Conservation (phyloP, 805 yeast genomes). For the Cyberlindnera amylophila region DNA sequence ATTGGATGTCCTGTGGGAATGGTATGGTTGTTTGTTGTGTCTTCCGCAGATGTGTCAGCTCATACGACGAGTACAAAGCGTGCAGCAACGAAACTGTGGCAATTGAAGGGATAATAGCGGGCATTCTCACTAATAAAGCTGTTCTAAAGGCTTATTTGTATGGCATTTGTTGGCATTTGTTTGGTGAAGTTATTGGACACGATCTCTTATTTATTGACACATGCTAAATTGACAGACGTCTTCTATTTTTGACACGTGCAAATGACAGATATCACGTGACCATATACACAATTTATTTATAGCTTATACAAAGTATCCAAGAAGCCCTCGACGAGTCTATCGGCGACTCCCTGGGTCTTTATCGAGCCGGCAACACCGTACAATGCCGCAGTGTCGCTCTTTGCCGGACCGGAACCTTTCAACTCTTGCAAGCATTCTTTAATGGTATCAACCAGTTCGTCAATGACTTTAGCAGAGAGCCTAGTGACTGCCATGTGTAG, state of each 20-base stretch:
- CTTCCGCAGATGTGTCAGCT: constrained; percentile 39
- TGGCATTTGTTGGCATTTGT: no score
- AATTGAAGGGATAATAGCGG: constrained; percentile 6
- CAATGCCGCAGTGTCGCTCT: constrained; percentile 76
- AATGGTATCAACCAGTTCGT: constrained; percentile 50
- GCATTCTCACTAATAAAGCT: constrained; percentile 5
- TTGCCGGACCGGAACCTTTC: constrained; percentile 22
- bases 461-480: constrained; percentile 59
- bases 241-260: no score
- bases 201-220: no score
- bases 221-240: no score
- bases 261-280: no score
- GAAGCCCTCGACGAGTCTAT: constrained; percentile 71
- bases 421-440: constrained; percentile 26
- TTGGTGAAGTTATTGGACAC: no score
- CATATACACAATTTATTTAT: no score
- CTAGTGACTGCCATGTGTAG: constrained; percentile 85
- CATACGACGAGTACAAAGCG: constrained; percentile 53
- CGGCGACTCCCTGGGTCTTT: constrained; percentile 79
- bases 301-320: constrained; percentile 72
- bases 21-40: constrained; percentile 14
- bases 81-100: constrained; percentile 33
- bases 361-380: constrained; percentile 97
- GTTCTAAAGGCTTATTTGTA: no score
- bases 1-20: constrained; percentile 44